A percentile compares a stretch with the other conserved stretches of the same genome.
Conservation (phyloP, 768 basidiomycete species). For the Auricularia cornea region DNA sequence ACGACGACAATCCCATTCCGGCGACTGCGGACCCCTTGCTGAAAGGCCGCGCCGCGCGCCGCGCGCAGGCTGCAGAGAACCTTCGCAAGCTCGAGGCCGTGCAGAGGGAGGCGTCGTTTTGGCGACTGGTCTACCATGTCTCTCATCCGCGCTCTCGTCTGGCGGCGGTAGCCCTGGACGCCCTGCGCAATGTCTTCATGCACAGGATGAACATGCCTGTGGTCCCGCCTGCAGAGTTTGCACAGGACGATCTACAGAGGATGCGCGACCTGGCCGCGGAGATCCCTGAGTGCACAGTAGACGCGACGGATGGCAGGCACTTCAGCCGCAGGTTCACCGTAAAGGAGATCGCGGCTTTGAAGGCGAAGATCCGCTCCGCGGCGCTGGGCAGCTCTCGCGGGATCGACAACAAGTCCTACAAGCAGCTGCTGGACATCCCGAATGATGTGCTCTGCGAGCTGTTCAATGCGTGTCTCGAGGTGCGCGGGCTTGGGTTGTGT, state of each 20-base stretch:
- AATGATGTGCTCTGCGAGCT: conserved; percentile 18
- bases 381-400: background rate
- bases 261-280: background rate
- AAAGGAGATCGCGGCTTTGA: background rate
- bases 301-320: background rate
- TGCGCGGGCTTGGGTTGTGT: too few relatives aligned
- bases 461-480: conserved; percentile 10
- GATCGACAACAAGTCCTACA: background rate
- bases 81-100: background rate
- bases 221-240: background rate
- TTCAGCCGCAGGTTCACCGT: background rate
- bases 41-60: background rate
- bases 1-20: background rate
- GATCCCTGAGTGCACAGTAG: background rate
- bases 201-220: background rate
- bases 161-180: background rate
- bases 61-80: background rate
- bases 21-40: background rate
- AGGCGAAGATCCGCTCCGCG: background rate
- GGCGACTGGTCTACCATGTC: background rate
- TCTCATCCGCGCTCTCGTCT: background rate
- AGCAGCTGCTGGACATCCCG: background rate
- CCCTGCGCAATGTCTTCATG: background rate
- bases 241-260: background rate
- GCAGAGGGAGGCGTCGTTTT: background rate